A percentile compares a stretch with the other conserved stretches of the same genome.
Conservation (phyloP, 2,329 filamentous ascomycete genomes). For the Microsporum ferrugineum region DNA sequence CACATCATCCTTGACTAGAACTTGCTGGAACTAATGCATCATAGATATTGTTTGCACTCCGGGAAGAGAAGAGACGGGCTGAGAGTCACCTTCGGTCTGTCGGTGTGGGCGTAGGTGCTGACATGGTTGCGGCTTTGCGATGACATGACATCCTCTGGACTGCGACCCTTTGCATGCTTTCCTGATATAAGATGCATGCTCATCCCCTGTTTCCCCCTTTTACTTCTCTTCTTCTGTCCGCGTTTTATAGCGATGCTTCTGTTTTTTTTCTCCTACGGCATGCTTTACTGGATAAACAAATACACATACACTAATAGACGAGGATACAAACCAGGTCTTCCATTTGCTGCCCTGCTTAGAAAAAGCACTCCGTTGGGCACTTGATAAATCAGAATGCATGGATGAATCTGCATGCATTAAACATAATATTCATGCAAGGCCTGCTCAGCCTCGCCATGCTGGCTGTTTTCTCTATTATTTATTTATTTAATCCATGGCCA, state of each 20-base stretch:
- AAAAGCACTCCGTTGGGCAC: neutral
- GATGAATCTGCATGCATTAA: neutral
- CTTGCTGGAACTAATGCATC: neutral
- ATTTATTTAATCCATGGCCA: too few species aligned
- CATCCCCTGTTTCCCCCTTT: neutral
- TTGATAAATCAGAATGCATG: neutral
- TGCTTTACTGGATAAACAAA: neutral
- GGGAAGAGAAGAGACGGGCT: neutral
- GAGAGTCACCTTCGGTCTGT: neutral
- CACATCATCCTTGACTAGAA: neutral
- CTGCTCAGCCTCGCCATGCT: too few species aligned
- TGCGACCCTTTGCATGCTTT: neutral
- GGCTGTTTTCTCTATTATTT: too few species aligned
- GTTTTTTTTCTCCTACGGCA: neutral
- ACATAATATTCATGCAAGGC: too few species aligned
- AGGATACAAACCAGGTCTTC: neutral
- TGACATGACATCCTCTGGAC: neutral
- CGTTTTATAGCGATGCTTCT: neutral
- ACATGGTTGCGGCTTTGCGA: neutral
- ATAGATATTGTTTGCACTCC: conserved; percentile 5
- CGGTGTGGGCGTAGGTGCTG: neutral
- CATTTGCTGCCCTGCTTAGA: neutral
- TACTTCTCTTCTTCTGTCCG: neutral
- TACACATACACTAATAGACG: conserved; percentile 1
- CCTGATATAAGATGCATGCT: neutral